These are phyloP conservation scores for Primulina eburnea DNA, from an alignment of 257 asterid genomes.

Conservation along the genomic window DNA sequence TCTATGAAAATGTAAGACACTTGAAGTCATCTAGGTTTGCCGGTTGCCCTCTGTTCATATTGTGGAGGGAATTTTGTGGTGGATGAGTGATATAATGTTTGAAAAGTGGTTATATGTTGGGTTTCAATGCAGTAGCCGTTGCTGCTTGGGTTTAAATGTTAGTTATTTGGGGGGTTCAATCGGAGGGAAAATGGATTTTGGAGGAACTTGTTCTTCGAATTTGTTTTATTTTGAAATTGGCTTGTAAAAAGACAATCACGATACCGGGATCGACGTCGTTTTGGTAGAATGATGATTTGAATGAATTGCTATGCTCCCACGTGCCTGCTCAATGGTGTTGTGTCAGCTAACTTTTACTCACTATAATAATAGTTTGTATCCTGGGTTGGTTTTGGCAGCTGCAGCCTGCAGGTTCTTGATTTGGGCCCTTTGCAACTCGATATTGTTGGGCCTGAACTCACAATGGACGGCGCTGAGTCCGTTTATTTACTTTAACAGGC, in stretches of 20 bases:
- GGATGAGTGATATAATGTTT: constrained; percentile 41
- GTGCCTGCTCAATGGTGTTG: constrained; percentile 34
- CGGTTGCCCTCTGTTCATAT: constrained; percentile 18
- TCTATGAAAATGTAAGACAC: constrained; percentile 19
- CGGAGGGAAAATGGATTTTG: constrained; percentile 13
- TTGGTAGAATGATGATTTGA: background rate
- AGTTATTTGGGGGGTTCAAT: constrained; percentile 32
- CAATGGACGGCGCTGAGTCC: too few species aligned
- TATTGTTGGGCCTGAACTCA: too few species aligned
- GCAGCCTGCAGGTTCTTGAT: background rate
- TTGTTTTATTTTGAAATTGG: constrained; percentile 10
- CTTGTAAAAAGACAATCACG: constrained; percentile 26
- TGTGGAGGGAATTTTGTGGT: constrained; percentile 63
- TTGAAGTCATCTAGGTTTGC: constrained; percentile 25
- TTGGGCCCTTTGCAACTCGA: too few species aligned
- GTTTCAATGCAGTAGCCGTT: constrained; percentile 30
- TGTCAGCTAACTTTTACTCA: constrained; percentile 23
- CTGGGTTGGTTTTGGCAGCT: background rate
- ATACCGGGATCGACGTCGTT: constrained; percentile 31
- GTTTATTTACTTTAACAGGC: too few species aligned
- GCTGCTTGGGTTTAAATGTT: constrained; percentile 34
- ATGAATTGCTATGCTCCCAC: constrained; percentile 18
- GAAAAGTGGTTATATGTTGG: constrained; percentile 55
- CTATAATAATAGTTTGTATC: background rate
- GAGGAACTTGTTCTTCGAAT: constrained; percentile 2